Evolutionary conservation across 2,329 filamentous ascomycete genomes (phyloP).

Genomic region (Phyllosticta citribraziliensis): DNA sequence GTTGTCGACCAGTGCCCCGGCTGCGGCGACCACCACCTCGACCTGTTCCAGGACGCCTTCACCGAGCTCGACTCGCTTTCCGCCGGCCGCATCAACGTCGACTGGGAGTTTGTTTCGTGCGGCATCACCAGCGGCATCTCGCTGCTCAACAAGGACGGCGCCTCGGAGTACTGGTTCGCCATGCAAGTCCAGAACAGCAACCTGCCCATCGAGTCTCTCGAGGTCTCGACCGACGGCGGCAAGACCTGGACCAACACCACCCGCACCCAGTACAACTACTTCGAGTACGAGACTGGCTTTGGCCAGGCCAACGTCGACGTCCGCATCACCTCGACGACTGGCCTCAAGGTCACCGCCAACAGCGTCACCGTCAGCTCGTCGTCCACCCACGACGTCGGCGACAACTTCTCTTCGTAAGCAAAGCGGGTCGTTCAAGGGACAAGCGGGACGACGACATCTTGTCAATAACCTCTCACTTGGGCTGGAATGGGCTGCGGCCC

Average conservation of each 20-base stretch:
- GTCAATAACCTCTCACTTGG: neutral
- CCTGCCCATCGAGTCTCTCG: constrained; percentile 44
- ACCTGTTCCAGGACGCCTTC: constrained; percentile 46
- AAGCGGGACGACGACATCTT: neutral
- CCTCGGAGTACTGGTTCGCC: constrained; percentile 45
- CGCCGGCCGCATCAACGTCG: constrained; percentile 40
- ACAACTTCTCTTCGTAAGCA: constrained; percentile 21
- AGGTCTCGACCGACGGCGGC: constrained; percentile 53
- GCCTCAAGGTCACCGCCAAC: constrained; percentile 43
- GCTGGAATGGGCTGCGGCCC: too few species aligned
- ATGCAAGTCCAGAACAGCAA: constrained; percentile 59
- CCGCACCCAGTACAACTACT: constrained; percentile 47
- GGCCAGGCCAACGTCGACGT: constrained; percentile 46
- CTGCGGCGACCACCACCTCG: constrained; percentile 45
- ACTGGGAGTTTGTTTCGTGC: constrained; percentile 43
- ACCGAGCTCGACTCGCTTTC: constrained; percentile 34
- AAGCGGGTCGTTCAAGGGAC: neutral
- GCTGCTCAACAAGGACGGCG: constrained; percentile 45
- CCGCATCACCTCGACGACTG: constrained; percentile 44
- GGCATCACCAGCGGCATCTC: constrained; percentile 41
- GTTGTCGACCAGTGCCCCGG: constrained; percentile 50
- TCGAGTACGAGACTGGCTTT: constrained; percentile 50
- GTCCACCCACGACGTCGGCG: constrained; percentile 18
- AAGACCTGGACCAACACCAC: constrained; percentile 48
- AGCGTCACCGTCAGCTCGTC: constrained; percentile 36